phyloP scores from a whole-genome alignment of 805 yeast species.

The Komagataella ulmi region DNA sequence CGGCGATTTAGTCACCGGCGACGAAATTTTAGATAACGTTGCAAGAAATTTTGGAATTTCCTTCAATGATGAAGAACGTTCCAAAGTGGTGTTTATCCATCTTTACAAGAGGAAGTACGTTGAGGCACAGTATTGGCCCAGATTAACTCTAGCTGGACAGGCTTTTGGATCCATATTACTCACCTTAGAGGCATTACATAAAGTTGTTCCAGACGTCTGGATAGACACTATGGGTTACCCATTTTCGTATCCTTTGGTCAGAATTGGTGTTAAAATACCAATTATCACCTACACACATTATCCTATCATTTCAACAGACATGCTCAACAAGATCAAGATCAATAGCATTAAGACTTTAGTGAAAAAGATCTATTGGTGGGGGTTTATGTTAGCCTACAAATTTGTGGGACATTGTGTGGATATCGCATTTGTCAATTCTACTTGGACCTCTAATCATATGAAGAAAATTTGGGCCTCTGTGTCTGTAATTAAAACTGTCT shows the following conservation, averaged over 20 bases:
- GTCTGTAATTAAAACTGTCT: slow-evolving; percentile 28
- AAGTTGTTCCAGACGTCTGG: slow-evolving; percentile 77
- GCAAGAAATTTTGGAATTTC: slow-evolving; percentile 38
- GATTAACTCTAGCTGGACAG: slow-evolving; percentile 75
- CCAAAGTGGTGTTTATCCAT: slow-evolving; percentile 49
- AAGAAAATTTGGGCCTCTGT: slow-evolving; percentile 44
- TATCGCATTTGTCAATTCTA: slow-evolving; percentile 63
- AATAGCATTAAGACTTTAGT: slow-evolving; percentile 13
- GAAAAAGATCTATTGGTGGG: slow-evolving; percentile 59
- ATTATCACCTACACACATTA: slow-evolving; percentile 85
- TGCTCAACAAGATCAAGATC: slow-evolving; percentile 51
- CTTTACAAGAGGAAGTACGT: slow-evolving; percentile 22
- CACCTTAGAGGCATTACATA: slow-evolving; percentile 55
- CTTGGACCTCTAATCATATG: slow-evolving; percentile 86
- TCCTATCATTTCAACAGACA: slow-evolving; percentile 82
- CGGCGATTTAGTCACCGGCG: slow-evolving; percentile 20
- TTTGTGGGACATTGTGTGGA: slow-evolving; percentile 55
- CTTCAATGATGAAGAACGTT: slow-evolving; percentile 23
- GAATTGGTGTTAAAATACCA: slow-evolving; percentile 50
- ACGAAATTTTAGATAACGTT: slow-evolving; percentile 37
- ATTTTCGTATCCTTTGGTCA: slow-evolving; percentile 61
- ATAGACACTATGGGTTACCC: slow-evolving; percentile 94
- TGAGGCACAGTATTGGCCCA: not conserved
- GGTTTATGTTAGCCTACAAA: slow-evolving; percentile 49
- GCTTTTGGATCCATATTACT: slow-evolving; percentile 66